Evolutionary conservation across 495 filamentous ascomycete genomes (phyloP).

Genomic region (Cercophora samala): DNA sequence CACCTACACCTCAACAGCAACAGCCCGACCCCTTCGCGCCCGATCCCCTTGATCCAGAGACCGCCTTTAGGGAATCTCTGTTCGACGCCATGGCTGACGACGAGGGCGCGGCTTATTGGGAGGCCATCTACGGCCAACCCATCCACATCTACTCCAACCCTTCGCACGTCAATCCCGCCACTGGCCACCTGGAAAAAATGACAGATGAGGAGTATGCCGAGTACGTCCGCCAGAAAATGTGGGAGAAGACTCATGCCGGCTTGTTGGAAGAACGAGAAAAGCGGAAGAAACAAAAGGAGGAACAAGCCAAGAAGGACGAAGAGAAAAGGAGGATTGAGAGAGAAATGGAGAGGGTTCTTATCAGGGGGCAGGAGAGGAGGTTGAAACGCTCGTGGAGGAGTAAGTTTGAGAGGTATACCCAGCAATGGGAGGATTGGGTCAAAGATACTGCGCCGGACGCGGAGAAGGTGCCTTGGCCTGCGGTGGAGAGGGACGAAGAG

Average conservation of each 20-base stretch:
- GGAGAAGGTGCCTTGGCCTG: constrained; percentile 72
- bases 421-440: constrained; percentile 55
- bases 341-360: constrained; percentile 50
- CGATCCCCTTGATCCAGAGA: constrained; percentile 56
- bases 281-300: constrained; percentile 42
- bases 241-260: constrained; percentile 76
- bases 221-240: constrained; percentile 86
- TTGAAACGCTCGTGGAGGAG: constrained; percentile 36
- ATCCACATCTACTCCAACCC: constrained; percentile 50
- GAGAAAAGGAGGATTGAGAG: constrained; percentile 49
- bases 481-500: constrained; percentile 51
- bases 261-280: constrained; percentile 54
- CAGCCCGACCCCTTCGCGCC: constrained; percentile 47
- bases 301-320: constrained; percentile 36
- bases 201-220: constrained; percentile 83
- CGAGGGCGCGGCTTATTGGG: constrained; percentile 93
- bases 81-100: constrained; percentile 99
- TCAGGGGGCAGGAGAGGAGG: constrained; percentile 44
- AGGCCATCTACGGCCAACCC: constrained; percentile 89
- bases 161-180: constrained; percentile 24
- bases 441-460: constrained; percentile 34
- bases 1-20: constrained; percentile 22
- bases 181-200: constrained; percentile 73
- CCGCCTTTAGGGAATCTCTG: constrained; percentile 89
- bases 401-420: constrained; percentile 62